Conservation (phyloP, 108 stramenopile species). For the Fragilariopsis cylindrus region DNA sequence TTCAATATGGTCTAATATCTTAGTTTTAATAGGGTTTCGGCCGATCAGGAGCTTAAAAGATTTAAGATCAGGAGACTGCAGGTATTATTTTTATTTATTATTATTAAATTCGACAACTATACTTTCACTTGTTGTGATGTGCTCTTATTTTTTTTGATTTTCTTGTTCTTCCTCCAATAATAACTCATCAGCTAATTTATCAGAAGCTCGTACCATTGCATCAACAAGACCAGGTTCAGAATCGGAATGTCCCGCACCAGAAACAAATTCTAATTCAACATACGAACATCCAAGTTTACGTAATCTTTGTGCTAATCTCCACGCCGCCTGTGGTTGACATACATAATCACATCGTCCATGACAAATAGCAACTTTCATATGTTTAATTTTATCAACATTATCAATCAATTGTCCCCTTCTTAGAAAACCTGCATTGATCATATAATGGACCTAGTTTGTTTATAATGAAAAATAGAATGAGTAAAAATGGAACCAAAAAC, state of each 20-base stretch:
- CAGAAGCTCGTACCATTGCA: slow-evolving; percentile 9
- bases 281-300: not conserved
- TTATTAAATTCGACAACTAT: too few species aligned
- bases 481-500: too few species aligned
- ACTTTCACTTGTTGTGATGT: too few species aligned
- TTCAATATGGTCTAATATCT: too few species aligned
- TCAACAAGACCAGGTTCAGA: not conserved
- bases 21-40: too few species aligned
- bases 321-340: slow-evolving; percentile 10
- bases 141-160: too few species aligned
- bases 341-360: slow-evolving; percentile 10
- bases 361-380: slow-evolving; percentile 3
- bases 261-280: slow-evolving; percentile 13
- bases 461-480: too few species aligned
- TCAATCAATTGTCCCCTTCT: slow-evolving; percentile 1
- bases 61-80: too few species aligned
- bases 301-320: not conserved
- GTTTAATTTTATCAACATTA: not conserved
- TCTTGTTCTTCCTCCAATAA: not conserved
- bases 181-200: not conserved
- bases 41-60: too few species aligned
- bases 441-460: not conserved
- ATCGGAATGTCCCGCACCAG: slow-evolving; percentile 5
- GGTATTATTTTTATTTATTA: too few species aligned
- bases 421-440: slow-evolving; percentile 6